A percentile compares a stretch with the other conserved stretches of the same genome.
Evolutionary conservation across 2,329 filamentous ascomycete genomes (phyloP).

Genomic region (Sporothrix brunneoviolacea): DNA sequence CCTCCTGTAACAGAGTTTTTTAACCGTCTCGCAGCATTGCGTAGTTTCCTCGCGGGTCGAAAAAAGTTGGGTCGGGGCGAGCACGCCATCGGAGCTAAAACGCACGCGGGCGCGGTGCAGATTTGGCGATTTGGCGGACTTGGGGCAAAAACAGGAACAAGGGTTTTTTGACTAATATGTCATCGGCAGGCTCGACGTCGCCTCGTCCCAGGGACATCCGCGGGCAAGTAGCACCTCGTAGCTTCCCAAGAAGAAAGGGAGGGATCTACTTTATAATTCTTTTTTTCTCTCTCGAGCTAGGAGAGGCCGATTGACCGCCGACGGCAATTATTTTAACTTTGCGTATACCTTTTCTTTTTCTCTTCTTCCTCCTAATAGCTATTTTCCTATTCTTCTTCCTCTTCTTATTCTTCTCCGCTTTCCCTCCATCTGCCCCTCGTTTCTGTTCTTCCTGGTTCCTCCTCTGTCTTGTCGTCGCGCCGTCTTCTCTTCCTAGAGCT

Average conservation of each 20-base stretch:
- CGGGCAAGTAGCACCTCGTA: conserved; percentile 1
- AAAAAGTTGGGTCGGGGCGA: conserved; percentile 9
- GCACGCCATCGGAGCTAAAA: conserved; percentile 22
- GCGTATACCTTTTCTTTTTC: background rate
- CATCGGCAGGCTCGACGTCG: background rate
- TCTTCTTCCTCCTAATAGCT: no score
- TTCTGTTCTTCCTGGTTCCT: background rate
- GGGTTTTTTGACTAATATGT: background rate
- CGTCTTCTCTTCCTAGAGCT: background rate
- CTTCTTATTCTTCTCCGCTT: background rate
- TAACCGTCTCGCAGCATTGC: no score
- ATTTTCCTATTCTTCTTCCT: background rate
- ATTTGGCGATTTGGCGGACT: background rate
- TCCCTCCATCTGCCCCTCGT: background rate
- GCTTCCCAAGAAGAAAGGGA: background rate
- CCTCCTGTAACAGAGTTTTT: no score
- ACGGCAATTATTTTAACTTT: background rate
- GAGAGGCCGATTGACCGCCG: conserved; percentile 1
- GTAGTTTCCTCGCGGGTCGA: no score
- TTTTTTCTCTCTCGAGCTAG: background rate
- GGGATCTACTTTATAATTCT: background rate
- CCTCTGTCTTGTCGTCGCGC: background rate
- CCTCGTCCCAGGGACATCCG: no score
- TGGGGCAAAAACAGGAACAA: background rate
- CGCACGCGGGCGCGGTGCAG: background rate